Percentiles rank a stretch among this genome's conserved stretches.
Evolutionary conservation across 202 grass and related monocot genomes (phyloP).

Genomic region (Hordeum pubiflorum): DNA sequence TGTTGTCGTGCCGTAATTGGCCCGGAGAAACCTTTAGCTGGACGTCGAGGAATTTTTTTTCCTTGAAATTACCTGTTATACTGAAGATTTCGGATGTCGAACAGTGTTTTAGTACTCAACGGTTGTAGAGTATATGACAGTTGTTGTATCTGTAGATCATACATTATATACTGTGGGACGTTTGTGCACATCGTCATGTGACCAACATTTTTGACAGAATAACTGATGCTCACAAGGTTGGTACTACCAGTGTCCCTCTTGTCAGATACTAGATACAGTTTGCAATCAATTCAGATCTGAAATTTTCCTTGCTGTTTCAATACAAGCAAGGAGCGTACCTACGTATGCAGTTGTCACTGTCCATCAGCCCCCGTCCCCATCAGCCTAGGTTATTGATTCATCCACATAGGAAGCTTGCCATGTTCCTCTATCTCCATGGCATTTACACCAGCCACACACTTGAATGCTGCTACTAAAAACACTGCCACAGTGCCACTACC

Average conservation of each 20-base stretch:
- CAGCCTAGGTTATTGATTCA: neutral
- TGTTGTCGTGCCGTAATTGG: neutral
- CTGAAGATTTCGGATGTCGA: neutral
- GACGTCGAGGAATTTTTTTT: neutral
- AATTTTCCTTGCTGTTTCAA: neutral
- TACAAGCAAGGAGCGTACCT: neutral
- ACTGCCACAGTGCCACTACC: neutral
- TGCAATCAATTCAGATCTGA: conserved; percentile 18
- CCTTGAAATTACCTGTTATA: neutral
- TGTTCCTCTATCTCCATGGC: neutral
- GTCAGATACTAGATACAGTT: neutral
- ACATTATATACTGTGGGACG: neutral
- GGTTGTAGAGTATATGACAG: neutral
- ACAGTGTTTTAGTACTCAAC: neutral
- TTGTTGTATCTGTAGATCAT: neutral
- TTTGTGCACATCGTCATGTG: neutral
- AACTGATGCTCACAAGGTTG: neutral
- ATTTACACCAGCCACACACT: neutral
- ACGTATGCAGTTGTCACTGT: conserved; percentile 1
- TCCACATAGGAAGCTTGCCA: neutral
- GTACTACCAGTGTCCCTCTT: neutral
- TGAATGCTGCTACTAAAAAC: neutral
- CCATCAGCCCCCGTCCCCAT: neutral
- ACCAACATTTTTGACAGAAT: neutral
- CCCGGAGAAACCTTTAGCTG: neutral